These are phyloP conservation scores for Coelastrella sp. DNA, from an alignment of 139 green algal species.

Conservation along the genomic window DNA sequence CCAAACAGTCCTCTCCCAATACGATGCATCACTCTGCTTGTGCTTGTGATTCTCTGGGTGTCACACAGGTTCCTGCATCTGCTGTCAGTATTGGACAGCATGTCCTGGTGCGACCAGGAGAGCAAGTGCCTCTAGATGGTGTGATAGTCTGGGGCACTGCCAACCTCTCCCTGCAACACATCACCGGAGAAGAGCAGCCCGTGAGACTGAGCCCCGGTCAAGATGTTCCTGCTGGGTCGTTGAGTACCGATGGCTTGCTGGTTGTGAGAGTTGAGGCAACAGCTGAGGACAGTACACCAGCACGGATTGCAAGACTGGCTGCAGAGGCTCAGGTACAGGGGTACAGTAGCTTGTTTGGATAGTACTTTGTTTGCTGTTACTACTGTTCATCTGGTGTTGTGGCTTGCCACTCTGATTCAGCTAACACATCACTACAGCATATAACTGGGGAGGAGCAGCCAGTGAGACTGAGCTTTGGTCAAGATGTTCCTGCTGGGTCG, in stretches of 20 bases:
- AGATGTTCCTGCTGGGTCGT: slow-evolving; percentile 61
- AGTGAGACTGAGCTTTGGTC: slow-evolving; percentile 47
- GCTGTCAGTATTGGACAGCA: slow-evolving; percentile 52
- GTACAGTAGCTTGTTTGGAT: not conserved
- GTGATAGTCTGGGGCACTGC: slow-evolving; percentile 77
- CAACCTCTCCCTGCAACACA: slow-evolving; percentile 80
- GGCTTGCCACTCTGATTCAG: slow-evolving; percentile 51
- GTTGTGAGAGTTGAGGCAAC: slow-evolving; percentile 68
- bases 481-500: slow-evolving; percentile 62
- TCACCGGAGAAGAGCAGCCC: slow-evolving; percentile 82
- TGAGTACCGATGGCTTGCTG: slow-evolving; percentile 82
- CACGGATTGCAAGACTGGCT: slow-evolving; percentile 84
- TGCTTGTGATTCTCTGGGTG: too few species aligned
- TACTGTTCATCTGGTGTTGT: too few species aligned
- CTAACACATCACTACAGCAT: slow-evolving; percentile 78
- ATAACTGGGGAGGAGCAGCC: slow-evolving; percentile 86
- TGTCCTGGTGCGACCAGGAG: slow-evolving; percentile 84
- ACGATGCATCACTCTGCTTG: too few species aligned
- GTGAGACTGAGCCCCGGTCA: slow-evolving; percentile 48
- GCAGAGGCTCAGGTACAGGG: slow-evolving; percentile 75
- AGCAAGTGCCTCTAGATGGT: slow-evolving; percentile 89
- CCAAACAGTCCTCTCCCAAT: too few species aligned
- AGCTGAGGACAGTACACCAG: slow-evolving; percentile 81
- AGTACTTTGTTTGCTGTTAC: too few species aligned
- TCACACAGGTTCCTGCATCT: slow-evolving; percentile 47